Conservation (phyloP, 257 asterid species). For the Paulownia fortunei region DNA sequence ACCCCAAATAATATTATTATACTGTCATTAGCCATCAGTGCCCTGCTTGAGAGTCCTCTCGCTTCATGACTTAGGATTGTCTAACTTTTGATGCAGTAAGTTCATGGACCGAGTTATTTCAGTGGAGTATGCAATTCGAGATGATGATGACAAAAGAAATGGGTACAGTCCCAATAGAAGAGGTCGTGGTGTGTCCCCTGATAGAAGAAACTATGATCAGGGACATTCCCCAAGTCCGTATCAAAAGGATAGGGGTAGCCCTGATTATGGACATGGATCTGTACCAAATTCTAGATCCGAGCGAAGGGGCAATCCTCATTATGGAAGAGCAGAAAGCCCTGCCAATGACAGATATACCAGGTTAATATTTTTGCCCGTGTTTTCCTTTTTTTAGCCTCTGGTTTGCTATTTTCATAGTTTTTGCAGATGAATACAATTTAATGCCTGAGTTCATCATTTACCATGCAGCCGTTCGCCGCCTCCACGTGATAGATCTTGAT, state of each 20-base stretch:
- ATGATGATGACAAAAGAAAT: constrained; percentile 77
- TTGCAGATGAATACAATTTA: too few relatives aligned
- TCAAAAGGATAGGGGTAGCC: constrained; percentile 85
- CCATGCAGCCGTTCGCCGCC: constrained; percentile 72
- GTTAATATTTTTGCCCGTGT: constrained; percentile 42
- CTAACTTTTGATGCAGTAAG: constrained; percentile 53
- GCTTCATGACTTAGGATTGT: constrained; percentile 22
- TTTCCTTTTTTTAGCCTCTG: background rate
- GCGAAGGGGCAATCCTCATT: constrained; percentile 62
- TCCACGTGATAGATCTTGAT: constrained; percentile 56
- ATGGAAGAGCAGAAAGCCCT: constrained; percentile 68
- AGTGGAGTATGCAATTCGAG: constrained; percentile 84
- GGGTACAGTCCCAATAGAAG: constrained; percentile 84
- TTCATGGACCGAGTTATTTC: constrained; percentile 87
- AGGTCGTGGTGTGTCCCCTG: constrained; percentile 72
- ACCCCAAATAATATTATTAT: background rate
- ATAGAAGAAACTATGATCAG: constrained; percentile 61
- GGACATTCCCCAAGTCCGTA: constrained; percentile 81
- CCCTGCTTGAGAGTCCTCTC: background rate
- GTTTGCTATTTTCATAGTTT: background rate
- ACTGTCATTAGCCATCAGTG: background rate
- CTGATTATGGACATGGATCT: constrained; percentile 89
- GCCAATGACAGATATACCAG: constrained; percentile 62
- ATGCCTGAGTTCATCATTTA: background rate
- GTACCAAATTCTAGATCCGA: constrained; percentile 66